These are phyloP conservation scores for Boletus rubescentipes DNA, from an alignment of 768 basidiomycete species.

Conservation along the genomic window DNA sequence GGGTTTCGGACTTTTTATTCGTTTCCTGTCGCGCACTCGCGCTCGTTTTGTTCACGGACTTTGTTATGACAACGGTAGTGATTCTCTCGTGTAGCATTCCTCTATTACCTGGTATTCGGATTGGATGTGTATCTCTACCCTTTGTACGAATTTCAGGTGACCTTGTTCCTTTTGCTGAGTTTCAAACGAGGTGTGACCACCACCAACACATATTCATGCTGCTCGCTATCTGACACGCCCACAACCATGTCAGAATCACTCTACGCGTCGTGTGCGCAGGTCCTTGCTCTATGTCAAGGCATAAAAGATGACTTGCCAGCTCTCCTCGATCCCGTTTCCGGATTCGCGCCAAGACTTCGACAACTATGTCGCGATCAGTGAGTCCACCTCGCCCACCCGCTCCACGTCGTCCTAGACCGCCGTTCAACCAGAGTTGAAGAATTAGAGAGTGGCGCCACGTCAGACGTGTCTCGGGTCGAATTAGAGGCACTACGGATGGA, in stretches of 20 bases:
- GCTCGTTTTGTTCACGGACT: neutral
- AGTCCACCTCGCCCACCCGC: conserved; percentile 23
- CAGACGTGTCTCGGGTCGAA: conserved; percentile 45
- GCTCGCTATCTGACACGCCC: neutral
- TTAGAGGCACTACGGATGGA: conserved; percentile 68
- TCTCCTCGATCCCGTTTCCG: conserved; percentile 62
- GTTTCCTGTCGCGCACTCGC: neutral
- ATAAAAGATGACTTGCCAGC: conserved; percentile 54
- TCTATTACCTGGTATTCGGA: too few species aligned
- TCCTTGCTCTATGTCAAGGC: conserved; percentile 58
- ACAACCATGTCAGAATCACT: conserved; percentile 38
- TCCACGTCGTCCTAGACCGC: neutral
- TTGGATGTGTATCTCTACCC: too few species aligned
- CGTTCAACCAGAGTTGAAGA: conserved; percentile 48
- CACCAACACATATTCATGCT: neutral
- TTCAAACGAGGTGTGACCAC: too few species aligned
- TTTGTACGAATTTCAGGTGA: too few species aligned
- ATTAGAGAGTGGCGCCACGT: conserved; percentile 41
- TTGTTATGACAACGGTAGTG: too few species aligned
- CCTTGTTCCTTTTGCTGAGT: too few species aligned
- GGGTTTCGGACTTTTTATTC: neutral
- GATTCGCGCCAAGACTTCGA: conserved; percentile 66
- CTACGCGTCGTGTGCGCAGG: conserved; percentile 67
- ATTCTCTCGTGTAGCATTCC: too few species aligned
- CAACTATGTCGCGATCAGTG: conserved; percentile 57